Percentiles rank a stretch among this genome's conserved stretches.
phyloP scores from a whole-genome alignment of 2,329 filamentous ascomycete genomes.

The Conoideocrella luteorostrata region DNA sequence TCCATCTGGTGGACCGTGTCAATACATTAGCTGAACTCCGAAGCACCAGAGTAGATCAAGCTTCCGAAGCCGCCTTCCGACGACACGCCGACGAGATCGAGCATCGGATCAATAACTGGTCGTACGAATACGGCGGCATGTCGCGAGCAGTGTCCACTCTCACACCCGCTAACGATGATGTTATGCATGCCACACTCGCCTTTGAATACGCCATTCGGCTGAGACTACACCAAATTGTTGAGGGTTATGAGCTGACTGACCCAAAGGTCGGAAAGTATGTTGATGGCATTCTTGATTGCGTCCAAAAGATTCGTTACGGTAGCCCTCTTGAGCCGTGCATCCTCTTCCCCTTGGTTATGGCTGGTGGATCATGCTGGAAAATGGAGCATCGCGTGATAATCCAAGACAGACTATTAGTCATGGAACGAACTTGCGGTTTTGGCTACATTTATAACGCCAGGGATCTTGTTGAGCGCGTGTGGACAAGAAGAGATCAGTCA shows the following conservation, averaged over 20 bases:
- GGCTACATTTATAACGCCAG: slow-evolving; percentile 34
- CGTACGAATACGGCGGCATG: slow-evolving; percentile 22
- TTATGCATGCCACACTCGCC: slow-evolving; percentile 28
- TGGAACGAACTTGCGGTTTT: slow-evolving; percentile 37
- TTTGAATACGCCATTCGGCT: slow-evolving; percentile 36
- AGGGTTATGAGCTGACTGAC: slow-evolving; percentile 32
- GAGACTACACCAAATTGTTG: slow-evolving; percentile 35
- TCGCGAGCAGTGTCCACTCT: slow-evolving; percentile 18
- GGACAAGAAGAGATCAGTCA: slow-evolving; percentile 24
- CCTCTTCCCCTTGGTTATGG: slow-evolving; percentile 35
- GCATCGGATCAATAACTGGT: slow-evolving; percentile 31
- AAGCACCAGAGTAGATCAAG: slow-evolving; percentile 22
- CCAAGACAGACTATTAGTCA: slow-evolving; percentile 34
- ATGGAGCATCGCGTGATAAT: slow-evolving; percentile 31
- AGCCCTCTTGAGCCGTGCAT: slow-evolving; percentile 34
- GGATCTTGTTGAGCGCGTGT: slow-evolving; percentile 33
- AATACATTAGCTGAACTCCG: slow-evolving; percentile 27
- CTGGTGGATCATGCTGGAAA: slow-evolving; percentile 29
- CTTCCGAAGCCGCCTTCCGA: slow-evolving; percentile 24
- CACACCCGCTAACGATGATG: slow-evolving; percentile 19
- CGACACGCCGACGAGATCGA: slow-evolving; percentile 23
- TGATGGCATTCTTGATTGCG: slow-evolving; percentile 26
- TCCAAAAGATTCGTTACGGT: slow-evolving; percentile 33
- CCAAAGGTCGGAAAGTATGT: slow-evolving; percentile 26
- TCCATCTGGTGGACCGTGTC: slow-evolving; percentile 26